Percentiles rank a stretch among this genome's conserved stretches.
Evolutionary conservation across 805 yeast species (phyloP).

Genomic region (Yarrowia sp.): DNA sequence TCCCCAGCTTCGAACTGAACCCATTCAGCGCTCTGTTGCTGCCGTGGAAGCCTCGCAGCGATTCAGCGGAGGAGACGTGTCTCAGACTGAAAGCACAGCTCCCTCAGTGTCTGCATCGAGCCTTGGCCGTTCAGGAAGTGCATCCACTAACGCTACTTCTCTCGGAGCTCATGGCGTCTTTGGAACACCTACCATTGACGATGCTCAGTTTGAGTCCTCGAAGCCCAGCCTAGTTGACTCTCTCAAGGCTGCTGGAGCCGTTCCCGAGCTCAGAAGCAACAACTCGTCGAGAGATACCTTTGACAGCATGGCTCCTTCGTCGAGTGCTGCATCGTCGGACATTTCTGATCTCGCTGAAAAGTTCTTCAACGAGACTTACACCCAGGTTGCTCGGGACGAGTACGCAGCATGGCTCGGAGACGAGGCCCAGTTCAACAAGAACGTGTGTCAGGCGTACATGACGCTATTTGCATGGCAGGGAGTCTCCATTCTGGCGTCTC

Average conservation of each 20-base stretch:
- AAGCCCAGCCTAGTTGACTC: not conserved
- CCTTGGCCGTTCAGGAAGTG: conserved; percentile 7
- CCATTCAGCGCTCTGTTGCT: not conserved
- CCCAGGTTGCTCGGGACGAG: conserved; percentile 51
- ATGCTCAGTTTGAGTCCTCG: conserved; percentile 12
- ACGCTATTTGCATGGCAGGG: conserved; percentile 55
- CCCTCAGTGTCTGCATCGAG: not conserved
- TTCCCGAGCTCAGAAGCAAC: not conserved
- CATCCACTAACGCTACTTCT: conserved; percentile 11
- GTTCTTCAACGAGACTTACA: conserved; percentile 30
- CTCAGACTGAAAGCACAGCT: not conserved
- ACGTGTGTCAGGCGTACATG: conserved; percentile 52
- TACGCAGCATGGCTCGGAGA: conserved; percentile 55
- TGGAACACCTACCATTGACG: conserved; percentile 22
- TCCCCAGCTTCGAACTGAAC: not conserved
- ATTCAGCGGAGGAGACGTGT: conserved; percentile 1
- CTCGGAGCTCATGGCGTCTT: conserved; percentile 9
- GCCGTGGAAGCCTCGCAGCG: not conserved
- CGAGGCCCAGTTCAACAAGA: conserved; percentile 44
- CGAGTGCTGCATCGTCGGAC: not conserved
- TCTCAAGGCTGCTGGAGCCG: conserved; percentile 11
- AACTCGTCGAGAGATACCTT: conserved; percentile 1
- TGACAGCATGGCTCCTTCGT: not conserved
- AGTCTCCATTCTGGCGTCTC: conserved; percentile 60
- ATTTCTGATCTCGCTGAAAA: conserved; percentile 1